Evolutionary conservation across 306 rosid genomes (phyloP).

Genomic region (Vigna reflexopilosa): DNA sequence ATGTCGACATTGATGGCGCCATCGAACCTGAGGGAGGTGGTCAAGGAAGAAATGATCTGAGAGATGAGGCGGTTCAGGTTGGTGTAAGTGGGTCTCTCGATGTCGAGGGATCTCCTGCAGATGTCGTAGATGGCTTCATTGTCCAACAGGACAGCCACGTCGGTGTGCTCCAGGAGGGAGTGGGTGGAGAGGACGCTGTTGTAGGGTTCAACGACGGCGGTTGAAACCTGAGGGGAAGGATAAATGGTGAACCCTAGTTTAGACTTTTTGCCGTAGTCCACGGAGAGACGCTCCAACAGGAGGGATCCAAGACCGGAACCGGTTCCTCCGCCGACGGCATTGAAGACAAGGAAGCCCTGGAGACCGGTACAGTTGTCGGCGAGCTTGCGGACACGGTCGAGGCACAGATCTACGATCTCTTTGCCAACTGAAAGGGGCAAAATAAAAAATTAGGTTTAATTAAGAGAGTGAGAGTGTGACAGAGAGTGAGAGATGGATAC

Average conservation of each 20-base stretch:
- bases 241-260: conserved; percentile 97
- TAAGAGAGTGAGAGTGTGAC: background rate
- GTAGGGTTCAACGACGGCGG: conserved; percentile 98
- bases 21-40: conserved; percentile 96
- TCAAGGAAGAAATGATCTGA: conserved; percentile 90
- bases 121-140: conserved; percentile 97
- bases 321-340: conserved; percentile 97
- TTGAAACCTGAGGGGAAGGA: conserved; percentile 99
- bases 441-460: background rate
- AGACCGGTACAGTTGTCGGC: conserved; percentile 98
- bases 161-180: conserved; percentile 96
- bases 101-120: conserved; percentile 91
- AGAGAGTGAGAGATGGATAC: background rate
- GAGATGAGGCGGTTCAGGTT: conserved; percentile 93
- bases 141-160: conserved; percentile 91
- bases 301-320: conserved; percentile 96
- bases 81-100: conserved; percentile 95
- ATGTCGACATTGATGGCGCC: conserved; percentile 96
- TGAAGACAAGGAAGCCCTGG: conserved; percentile 94
- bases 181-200: conserved; percentile 98
- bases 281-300: conserved; percentile 88
- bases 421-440: conserved; percentile 31
- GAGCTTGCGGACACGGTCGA: conserved; percentile 89
- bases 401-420: conserved; percentile 96
- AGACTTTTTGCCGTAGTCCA: conserved; percentile 93